A percentile compares a stretch with the other conserved stretches of the same genome.
Conservation (phyloP, 1,139 yeast genomes). For the Pichia sp. region DNA sequence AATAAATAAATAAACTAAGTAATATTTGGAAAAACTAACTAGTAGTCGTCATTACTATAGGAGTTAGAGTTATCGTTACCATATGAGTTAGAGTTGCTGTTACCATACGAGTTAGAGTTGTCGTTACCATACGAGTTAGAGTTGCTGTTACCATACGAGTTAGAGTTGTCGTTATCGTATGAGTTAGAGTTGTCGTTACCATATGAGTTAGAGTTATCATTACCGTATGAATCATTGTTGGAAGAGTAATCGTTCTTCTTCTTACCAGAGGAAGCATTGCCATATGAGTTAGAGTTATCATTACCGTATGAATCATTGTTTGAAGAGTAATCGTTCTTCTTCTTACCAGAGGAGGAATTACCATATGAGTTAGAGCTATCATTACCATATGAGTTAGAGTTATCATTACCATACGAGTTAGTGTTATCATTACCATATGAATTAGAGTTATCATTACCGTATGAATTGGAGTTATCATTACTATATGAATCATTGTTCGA, state of each 20-base stretch:
- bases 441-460: conserved; percentile 9
- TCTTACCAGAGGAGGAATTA: conserved; percentile 11
- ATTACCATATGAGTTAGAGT: conserved; percentile 14
- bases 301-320: conserved; percentile 7
- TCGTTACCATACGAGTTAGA: background rate
- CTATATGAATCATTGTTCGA: conserved; percentile 13
- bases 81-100: background rate
- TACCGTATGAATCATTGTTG: conserved; percentile 5
- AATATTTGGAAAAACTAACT: background rate
- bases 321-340: conserved; percentile 4
- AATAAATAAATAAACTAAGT: too few species aligned
- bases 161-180: background rate
- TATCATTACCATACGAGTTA: conserved; percentile 6
- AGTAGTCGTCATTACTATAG: conserved; percentile 6
- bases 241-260: conserved; percentile 10
- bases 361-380: conserved; percentile 14
- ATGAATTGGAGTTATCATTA: conserved; percentile 12
- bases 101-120: background rate
- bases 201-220: conserved; percentile 14
- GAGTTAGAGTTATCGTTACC: background rate
- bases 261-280: conserved; percentile 13
- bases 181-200: background rate
- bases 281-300: conserved; percentile 16
- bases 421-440: background rate
- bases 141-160: background rate